Conservation (phyloP, 2,329 filamentous ascomycete genomes). For the Epichloe glyceriae region DNA sequence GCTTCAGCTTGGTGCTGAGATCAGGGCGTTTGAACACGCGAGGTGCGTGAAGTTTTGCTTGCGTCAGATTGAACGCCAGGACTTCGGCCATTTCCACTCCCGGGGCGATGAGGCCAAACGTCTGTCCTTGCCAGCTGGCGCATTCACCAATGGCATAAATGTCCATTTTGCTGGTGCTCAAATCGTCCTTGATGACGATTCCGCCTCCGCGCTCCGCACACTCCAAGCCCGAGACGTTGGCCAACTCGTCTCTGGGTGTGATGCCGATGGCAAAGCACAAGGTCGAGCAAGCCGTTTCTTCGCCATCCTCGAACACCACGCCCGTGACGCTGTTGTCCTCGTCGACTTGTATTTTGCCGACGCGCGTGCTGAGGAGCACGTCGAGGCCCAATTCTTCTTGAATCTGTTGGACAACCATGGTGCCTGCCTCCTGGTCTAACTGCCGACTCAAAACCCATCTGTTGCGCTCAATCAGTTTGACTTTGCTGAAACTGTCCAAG, state of each 20-base stretch:
- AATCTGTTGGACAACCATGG: slow-evolving; percentile 73
- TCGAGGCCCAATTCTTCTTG: slow-evolving; percentile 64
- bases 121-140: slow-evolving; percentile 77
- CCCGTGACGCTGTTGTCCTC: slow-evolving; percentile 56
- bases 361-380: slow-evolving; percentile 63
- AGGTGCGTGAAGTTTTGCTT: slow-evolving; percentile 58
- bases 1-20: slow-evolving; percentile 81
- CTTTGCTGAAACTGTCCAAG: slow-evolving; percentile 56
- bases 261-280: slow-evolving; percentile 88
- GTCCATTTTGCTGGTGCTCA: slow-evolving; percentile 57
- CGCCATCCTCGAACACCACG: slow-evolving; percentile 69
- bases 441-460: slow-evolving; percentile 74
- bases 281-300: slow-evolving; percentile 62
- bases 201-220: slow-evolving; percentile 63
- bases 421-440: slow-evolving; percentile 68
- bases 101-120: slow-evolving; percentile 78
- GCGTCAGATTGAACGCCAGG: slow-evolving; percentile 79
- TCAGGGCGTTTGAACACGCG: slow-evolving; percentile 69
- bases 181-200: slow-evolving; percentile 53
- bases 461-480: slow-evolving; percentile 72
- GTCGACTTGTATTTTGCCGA: slow-evolving; percentile 58
- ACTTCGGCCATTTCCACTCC: slow-evolving; percentile 91
- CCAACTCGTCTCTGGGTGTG: slow-evolving; percentile 66
- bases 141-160: slow-evolving; percentile 88
- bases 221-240: slow-evolving; percentile 53